A percentile compares a stretch with the other conserved stretches of the same genome.
Conservation (phyloP, 139 green algal genomes). For the Eudorina sp. region DNA sequence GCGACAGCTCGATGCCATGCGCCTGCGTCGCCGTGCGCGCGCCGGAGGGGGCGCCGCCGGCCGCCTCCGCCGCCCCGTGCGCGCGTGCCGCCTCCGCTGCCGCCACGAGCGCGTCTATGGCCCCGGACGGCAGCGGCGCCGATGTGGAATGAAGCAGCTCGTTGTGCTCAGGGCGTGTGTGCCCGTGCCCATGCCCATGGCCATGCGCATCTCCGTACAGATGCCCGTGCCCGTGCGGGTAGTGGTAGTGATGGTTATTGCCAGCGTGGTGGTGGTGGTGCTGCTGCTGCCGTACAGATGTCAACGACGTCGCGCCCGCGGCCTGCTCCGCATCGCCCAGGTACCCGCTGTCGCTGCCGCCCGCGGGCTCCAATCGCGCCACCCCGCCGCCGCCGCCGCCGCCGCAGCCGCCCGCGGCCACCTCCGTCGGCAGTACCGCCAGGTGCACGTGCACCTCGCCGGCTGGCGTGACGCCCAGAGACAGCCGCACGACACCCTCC, state of each 20-base stretch:
- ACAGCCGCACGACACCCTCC: background rate
- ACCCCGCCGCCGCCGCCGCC: background rate
- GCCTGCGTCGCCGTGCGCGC: background rate
- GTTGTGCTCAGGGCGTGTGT: background rate
- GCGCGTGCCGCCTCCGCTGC: too few relatives aligned
- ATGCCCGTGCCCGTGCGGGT: background rate
- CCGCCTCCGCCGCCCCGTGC: background rate
- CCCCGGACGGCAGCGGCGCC: background rate
- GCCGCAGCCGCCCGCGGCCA: background rate
- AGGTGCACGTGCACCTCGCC: background rate
- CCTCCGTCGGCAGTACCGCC: background rate
- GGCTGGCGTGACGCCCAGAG: background rate
- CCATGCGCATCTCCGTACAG: too few relatives aligned
- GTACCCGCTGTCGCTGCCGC: conserved; percentile 46
- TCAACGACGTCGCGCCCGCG: background rate
- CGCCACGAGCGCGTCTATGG: background rate
- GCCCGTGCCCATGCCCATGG: background rate
- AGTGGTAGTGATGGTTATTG: conserved; percentile 1
- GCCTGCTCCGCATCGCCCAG: conserved; percentile 41
- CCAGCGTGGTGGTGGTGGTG: background rate
- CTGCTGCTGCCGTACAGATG: background rate
- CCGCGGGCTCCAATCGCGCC: background rate
- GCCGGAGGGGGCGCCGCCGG: background rate
- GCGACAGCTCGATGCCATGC: conserved; percentile 73
- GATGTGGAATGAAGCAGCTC: background rate